Evolutionary conservation across 345 rosid species (phyloP).

Genomic region (Boechera stricta): DNA sequence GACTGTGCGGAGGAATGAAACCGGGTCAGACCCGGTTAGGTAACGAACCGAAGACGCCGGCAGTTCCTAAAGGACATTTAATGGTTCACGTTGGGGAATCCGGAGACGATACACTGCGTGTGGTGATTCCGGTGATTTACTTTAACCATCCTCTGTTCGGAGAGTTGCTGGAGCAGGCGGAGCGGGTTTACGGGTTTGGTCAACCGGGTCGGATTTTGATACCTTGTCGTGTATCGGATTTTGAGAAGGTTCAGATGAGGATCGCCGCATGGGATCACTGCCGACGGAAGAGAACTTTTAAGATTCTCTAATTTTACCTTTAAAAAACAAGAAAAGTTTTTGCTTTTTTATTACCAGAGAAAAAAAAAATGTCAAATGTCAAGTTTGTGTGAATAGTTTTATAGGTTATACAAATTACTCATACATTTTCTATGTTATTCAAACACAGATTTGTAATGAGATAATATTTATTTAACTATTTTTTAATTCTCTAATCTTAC

Average conservation of each 20-base stretch:
- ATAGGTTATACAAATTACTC: constrained; percentile 19
- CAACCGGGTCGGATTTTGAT: constrained; percentile 78
- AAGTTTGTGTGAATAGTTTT: constrained; percentile 25
- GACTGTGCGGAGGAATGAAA: constrained; percentile 39
- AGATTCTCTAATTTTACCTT: constrained; percentile 31
- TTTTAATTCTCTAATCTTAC: too few relatives aligned
- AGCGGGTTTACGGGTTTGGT: constrained; percentile 73
- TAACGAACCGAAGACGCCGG: constrained; percentile 29
- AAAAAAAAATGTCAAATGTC: constrained; percentile 5
- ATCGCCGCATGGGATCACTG: constrained; percentile 65
- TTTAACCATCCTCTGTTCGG: constrained; percentile 89
- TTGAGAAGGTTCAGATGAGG: constrained; percentile 78
- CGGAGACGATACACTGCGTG: constrained; percentile 52
- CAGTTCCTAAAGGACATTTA: constrained; percentile 75
- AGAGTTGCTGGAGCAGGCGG: constrained; percentile 72
- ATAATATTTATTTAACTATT: too few relatives aligned
- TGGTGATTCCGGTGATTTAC: constrained; percentile 75
- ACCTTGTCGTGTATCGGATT: constrained; percentile 78
- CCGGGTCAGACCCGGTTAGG: constrained; percentile 55
- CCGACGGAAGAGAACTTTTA: constrained; percentile 39
- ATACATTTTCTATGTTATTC: constrained; percentile 26
- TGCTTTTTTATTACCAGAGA: neutral
- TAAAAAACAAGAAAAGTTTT: neutral
- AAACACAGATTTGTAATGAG: constrained; percentile 13
- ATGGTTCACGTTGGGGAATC: constrained; percentile 74